These are phyloP conservation scores for Coemansia sp. DNA, from an alignment of 192 early-diverging fungal genomes.

Conservation along the genomic window DNA sequence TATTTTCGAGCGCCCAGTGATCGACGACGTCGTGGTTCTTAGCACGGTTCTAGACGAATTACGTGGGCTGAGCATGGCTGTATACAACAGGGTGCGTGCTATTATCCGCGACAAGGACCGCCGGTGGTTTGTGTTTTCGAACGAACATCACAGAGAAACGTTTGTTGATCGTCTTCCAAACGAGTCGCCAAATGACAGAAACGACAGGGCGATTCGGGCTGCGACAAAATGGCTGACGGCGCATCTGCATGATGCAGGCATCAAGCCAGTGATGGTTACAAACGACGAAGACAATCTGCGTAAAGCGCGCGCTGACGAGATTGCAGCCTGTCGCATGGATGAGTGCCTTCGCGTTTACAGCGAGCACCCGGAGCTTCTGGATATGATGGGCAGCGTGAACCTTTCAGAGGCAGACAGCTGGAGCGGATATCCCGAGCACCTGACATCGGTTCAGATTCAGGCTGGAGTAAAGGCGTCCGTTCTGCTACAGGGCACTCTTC, in stretches of 20 bases:
- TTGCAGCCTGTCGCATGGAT: slow-evolving; percentile 72
- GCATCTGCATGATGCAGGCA: slow-evolving; percentile 60
- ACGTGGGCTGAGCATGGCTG: slow-evolving; percentile 73
- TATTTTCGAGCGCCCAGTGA: slow-evolving; percentile 83
- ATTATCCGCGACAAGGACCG: slow-evolving; percentile 72
- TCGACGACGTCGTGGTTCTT: slow-evolving; percentile 88
- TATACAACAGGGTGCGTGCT: slow-evolving; percentile 76
- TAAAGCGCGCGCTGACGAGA: slow-evolving; percentile 62
- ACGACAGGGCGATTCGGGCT: slow-evolving; percentile 90
- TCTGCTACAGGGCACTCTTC: slow-evolving; percentile 78
- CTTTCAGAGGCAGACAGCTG: slow-evolving; percentile 47
- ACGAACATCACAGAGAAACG: slow-evolving; percentile 90
- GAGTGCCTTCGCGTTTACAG: slow-evolving; percentile 73
- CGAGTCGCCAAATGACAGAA: slow-evolving; percentile 93
- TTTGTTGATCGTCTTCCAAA: slow-evolving; percentile 77
- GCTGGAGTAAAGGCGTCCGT: slow-evolving; percentile 82
- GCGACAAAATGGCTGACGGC: slow-evolving; percentile 81
- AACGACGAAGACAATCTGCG: slow-evolving; percentile 88
- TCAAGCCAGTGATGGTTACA: slow-evolving; percentile 73
- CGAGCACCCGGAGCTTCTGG: slow-evolving; percentile 85
- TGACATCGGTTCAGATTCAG: slow-evolving; percentile 72
- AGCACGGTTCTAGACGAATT: slow-evolving; percentile 95
- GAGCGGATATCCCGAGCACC: slow-evolving; percentile 64
- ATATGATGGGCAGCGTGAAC: slow-evolving; percentile 75
- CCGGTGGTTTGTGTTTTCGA: slow-evolving; percentile 91